Evolutionary conservation across 495 filamentous ascomycete species (phyloP).

Genomic region (Xylaria scruposa): DNA sequence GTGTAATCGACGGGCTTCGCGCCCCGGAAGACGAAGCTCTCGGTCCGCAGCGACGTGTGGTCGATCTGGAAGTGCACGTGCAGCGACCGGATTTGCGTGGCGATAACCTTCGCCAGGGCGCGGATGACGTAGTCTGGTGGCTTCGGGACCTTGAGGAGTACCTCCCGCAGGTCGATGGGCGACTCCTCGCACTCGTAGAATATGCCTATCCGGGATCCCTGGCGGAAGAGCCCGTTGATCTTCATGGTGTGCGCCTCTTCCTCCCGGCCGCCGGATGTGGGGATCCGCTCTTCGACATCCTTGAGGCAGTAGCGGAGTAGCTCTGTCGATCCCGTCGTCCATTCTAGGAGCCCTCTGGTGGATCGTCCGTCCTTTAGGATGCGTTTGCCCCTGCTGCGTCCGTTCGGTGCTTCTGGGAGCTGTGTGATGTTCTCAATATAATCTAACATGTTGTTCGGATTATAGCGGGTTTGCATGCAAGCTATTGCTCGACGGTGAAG

Average conservation of each 20-base stretch:
- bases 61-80: neutral
- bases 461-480: neutral
- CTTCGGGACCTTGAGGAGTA: neutral
- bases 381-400: slow-evolving; percentile 5
- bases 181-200: slow-evolving; percentile 7
- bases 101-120: neutral
- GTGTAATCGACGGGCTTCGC: neutral
- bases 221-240: slow-evolving; percentile 4
- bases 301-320: neutral
- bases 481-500: neutral
- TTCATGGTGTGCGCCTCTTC: slow-evolving; percentile 1
- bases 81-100: neutral
- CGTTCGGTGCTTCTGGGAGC: neutral
- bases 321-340: neutral
- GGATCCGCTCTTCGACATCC: neutral
- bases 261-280: neutral
- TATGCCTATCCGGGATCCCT: neutral
- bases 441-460: neutral
- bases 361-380: neutral
- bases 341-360: neutral
- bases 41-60: neutral
- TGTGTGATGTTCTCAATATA: neutral
- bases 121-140: neutral
- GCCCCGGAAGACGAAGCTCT: slow-evolving; percentile 10
- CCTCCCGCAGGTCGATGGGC: neutral